Base-by-base conservation (phyloP, 2,329 filamentous ascomycete species). In the Fusarium decemcellulare region DNA sequence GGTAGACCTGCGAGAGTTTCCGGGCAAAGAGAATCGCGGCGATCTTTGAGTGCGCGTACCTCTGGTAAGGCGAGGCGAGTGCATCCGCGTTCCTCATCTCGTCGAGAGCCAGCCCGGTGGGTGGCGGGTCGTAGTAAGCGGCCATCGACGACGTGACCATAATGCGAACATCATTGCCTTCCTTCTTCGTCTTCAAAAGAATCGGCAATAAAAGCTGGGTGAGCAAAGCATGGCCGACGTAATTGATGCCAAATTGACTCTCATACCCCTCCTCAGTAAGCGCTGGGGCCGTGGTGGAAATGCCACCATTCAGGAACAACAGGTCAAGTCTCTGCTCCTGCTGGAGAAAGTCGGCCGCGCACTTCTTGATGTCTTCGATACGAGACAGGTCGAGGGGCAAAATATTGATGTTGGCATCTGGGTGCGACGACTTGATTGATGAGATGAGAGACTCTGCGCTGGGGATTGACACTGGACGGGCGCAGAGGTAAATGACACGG, bases 231-330 rank as follows among this genome's bases (percentile, higher is more conserved):
- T 50, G 47, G 4, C 47, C 47, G 23, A 50, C 12, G 8, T 50
- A 32, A 14, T 50, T 50, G 32, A 50, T 50, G 7, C 47, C 47
- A 16, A 50, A 50, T 18, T 50, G 47, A 29, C 30, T 50, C 30
- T 50, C 47, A 11, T 50, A 50, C 11, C 47, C 47, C 34, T 50
- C 16, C 7, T 50, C 47, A 15, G 47, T 50, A 29, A 50, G n/a
- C 11, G 47, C 30, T 8, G 47, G 47, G 10, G 47, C 47, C 18
- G 47, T 50, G 5, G 47, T 34, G 11, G 47, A 50, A 18, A 50
- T 50, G 5, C 47, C 47, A 14, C 30, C 47, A 32, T 50, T 50
- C 11, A 50, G 12, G 32, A 50, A 37, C 10, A 50, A 16, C 6
- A 50, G 6, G n/a, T 50, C 47, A 29, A 50, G 47, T 23, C 18